A percentile compares a stretch with the other conserved stretches of the same genome.
Evolutionary conservation across 352 stramenopile species (phyloP).

Genomic region (Salisapilia sapeloensis): DNA sequence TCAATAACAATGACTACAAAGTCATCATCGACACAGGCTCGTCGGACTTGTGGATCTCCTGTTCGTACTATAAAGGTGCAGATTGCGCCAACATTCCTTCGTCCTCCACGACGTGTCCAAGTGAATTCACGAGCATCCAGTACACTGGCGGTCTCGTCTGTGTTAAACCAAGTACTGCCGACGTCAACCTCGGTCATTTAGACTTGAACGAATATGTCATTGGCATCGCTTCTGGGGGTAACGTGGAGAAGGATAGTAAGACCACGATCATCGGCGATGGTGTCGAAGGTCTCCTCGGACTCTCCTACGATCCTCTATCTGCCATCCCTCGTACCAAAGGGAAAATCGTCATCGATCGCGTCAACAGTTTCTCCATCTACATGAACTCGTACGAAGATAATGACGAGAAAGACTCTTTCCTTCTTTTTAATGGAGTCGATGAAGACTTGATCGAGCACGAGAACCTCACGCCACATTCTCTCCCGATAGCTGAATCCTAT

Average conservation of each 20-base stretch:
- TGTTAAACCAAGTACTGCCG: conserved; percentile 16
- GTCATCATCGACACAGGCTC: conserved; percentile 64
- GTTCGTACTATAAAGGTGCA: conserved; percentile 19
- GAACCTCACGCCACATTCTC: conserved; percentile 17
- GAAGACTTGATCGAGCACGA: conserved; percentile 25
- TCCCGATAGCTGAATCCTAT: conserved; percentile 12
- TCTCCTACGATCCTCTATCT: conserved; percentile 34
- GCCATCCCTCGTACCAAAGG: conserved; percentile 21
- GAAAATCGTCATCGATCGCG: conserved; percentile 34
- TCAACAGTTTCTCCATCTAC: conserved; percentile 57
- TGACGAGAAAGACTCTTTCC: conserved; percentile 27
- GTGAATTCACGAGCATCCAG: conserved; percentile 15
- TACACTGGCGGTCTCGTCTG: conserved; percentile 57
- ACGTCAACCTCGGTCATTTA: conserved; percentile 27
- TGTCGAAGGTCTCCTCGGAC: conserved; percentile 44
- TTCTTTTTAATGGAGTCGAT: conserved; percentile 53
- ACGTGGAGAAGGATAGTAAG: conserved; percentile 16
- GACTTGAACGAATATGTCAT: conserved; percentile 27
- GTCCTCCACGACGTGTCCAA: conserved; percentile 29
- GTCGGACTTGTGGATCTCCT: conserved; percentile 64
- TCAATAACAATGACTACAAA: conserved; percentile 18
- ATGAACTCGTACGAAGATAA: conserved; percentile 23
- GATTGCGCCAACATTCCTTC: too few relatives aligned
- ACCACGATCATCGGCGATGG: conserved; percentile 21
- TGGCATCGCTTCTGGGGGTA: conserved; percentile 27